Evolutionary conservation across 1,284 basidiomycete species (phyloP).

Genomic region (Ustilago vetiveriae): DNA sequence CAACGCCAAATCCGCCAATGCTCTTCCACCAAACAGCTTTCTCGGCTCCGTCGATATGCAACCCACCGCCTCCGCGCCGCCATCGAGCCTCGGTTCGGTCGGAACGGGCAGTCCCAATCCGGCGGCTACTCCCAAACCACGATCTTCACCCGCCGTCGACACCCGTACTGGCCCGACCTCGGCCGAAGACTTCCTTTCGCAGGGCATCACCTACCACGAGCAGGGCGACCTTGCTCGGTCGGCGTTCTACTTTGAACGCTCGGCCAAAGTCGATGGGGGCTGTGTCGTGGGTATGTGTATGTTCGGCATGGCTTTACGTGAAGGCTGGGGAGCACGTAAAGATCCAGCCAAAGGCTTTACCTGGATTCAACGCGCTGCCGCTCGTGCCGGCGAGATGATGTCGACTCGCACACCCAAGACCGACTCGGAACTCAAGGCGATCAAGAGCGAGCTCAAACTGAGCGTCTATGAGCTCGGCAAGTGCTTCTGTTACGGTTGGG

Average conservation of each 20-base stretch:
- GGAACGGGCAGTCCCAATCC: not conserved
- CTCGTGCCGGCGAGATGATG: constrained; percentile 80
- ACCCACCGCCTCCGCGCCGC: constrained; percentile 16
- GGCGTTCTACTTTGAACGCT: constrained; percentile 80
- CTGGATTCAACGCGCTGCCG: constrained; percentile 83
- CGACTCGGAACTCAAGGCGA: constrained; percentile 68
- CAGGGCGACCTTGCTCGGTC: constrained; percentile 78
- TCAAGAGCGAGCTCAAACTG: constrained; percentile 79
- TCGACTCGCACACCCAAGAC: constrained; percentile 70
- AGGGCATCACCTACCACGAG: constrained; percentile 82
- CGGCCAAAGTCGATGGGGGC: constrained; percentile 79
- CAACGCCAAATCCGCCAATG: constrained; percentile 30
- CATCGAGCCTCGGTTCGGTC: not conserved
- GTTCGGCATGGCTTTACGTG: constrained; percentile 86
- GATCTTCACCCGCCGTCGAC: constrained; percentile 35
- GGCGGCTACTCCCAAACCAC: constrained; percentile 2
- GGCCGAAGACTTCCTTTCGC: constrained; percentile 58
- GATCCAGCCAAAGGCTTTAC: constrained; percentile 75
- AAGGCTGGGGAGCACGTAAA: constrained; percentile 86
- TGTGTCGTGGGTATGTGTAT: constrained; percentile 90
- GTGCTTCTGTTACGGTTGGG: constrained; percentile 92
- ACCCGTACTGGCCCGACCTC: constrained; percentile 45
- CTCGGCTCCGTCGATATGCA: constrained; percentile 24
- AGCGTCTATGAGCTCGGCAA: constrained; percentile 91
- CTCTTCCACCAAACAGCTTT: constrained; percentile 2